Percentiles rank a stretch among this genome's conserved stretches.
phyloP scores from a whole-genome alignment of 257 asterid genomes.

The Salvia splendens region DNA sequence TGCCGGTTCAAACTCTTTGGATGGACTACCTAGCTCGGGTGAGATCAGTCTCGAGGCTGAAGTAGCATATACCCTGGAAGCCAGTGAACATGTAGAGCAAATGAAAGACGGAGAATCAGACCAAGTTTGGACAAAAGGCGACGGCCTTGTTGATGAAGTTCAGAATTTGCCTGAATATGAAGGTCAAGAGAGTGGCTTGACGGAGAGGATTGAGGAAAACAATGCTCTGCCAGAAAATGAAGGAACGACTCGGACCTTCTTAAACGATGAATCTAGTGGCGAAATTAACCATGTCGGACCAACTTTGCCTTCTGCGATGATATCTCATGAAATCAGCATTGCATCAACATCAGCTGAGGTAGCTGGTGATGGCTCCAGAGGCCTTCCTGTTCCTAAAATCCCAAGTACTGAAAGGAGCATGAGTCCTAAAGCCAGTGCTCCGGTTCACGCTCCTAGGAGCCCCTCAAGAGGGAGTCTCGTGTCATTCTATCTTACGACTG shows the following conservation, averaged over 20 bases:
- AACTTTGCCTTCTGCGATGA: constrained; percentile 28
- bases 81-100: constrained; percentile 27
- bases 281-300: constrained; percentile 25
- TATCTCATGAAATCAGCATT: constrained; percentile 30
- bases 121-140: constrained; percentile 29
- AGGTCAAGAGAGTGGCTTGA: constrained; percentile 26
- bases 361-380: constrained; percentile 29
- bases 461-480: constrained; percentile 37
- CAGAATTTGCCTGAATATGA: constrained; percentile 32
- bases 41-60: constrained; percentile 39
- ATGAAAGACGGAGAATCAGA: constrained; percentile 28
- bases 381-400: constrained; percentile 8
- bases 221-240: constrained; percentile 27
- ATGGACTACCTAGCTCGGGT: constrained; percentile 45
- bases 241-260: constrained; percentile 30
- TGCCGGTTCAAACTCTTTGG: constrained; percentile 41
- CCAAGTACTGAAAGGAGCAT: constrained; percentile 24
- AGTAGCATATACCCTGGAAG: constrained; percentile 25
- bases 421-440: constrained; percentile 20
- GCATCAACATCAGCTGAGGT: constrained; percentile 27
- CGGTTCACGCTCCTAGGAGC: constrained; percentile 35
- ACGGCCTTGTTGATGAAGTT: constrained; percentile 14
- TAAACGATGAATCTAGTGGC: constrained; percentile 31
- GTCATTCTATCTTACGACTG: constrained; percentile 41
- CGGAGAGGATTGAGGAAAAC: constrained; percentile 28